These are phyloP conservation scores for Tolypocladium ovalisporum DNA, from an alignment of 2,329 filamentous ascomycete species.

Conservation along the genomic window DNA sequence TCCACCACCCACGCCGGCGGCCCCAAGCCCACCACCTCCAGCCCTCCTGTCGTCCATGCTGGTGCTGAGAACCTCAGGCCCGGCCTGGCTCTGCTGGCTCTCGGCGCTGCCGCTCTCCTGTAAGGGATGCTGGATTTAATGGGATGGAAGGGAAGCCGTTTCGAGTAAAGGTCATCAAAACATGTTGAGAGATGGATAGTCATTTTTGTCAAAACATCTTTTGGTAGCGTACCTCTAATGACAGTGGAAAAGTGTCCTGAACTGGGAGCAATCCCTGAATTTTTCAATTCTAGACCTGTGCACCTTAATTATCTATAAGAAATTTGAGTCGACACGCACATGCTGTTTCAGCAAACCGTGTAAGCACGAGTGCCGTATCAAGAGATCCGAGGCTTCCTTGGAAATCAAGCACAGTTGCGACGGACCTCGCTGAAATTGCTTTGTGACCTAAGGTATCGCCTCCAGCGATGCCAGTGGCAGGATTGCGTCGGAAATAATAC, in stretches of 20 bases:
- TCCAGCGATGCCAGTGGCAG: no score
- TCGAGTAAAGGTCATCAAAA: neutral
- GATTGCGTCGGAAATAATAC: no score
- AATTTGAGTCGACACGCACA: neutral
- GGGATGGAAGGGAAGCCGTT: neutral
- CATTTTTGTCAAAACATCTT: neutral
- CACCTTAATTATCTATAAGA: neutral
- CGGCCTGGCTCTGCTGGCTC: constrained; percentile 11
- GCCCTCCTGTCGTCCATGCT: constrained; percentile 5
- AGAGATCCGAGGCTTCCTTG: neutral
- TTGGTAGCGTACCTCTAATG: neutral
- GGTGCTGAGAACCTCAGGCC: constrained; percentile 11
- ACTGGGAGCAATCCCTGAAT: neutral
- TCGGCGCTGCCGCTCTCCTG: constrained; percentile 14
- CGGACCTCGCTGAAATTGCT: no score
- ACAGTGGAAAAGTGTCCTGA: neutral
- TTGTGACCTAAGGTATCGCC: no score
- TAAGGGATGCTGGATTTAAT: constrained; percentile 4
- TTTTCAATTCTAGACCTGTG: neutral
- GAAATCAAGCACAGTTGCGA: neutral
- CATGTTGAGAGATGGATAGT: neutral
- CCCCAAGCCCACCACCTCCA: neutral
- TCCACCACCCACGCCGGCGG: neutral
- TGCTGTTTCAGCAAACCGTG: neutral
- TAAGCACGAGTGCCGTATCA: neutral